Conservation (phyloP, 2,329 filamentous ascomycete genomes). For the Akanthomyces muscarius region DNA sequence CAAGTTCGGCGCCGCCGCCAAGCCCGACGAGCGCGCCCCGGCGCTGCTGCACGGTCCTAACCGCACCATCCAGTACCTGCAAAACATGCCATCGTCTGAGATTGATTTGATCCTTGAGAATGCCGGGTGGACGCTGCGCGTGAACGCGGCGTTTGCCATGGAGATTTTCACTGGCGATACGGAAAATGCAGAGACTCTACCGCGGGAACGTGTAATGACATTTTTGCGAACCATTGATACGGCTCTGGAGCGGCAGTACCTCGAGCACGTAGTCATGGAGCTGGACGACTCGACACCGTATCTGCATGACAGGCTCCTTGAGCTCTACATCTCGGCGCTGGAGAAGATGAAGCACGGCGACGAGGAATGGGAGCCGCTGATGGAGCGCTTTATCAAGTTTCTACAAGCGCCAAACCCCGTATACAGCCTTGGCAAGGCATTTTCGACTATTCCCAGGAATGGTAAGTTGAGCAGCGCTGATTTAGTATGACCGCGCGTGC, state of each 20-base stretch:
- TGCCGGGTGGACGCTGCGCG: slow-evolving; percentile 77
- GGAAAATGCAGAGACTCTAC: slow-evolving; percentile 88
- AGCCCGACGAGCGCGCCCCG: slow-evolving; percentile 44
- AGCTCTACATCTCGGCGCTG: slow-evolving; percentile 61
- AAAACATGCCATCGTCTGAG: slow-evolving; percentile 78
- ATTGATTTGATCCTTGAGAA: slow-evolving; percentile 91
- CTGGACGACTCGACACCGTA: slow-evolving; percentile 79
- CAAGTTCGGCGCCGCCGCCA: slow-evolving; percentile 66
- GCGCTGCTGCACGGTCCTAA: slow-evolving; percentile 70
- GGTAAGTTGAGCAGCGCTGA: slow-evolving; percentile 46
- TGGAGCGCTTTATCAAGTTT: slow-evolving; percentile 68
- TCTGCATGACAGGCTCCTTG: slow-evolving; percentile 79
- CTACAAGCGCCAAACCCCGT: slow-evolving; percentile 66
- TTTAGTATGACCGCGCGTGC: background rate
- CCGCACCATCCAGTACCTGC: slow-evolving; percentile 83
- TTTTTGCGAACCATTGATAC: slow-evolving; percentile 70
- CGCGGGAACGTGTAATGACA: slow-evolving; percentile 67
- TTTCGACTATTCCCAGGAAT: slow-evolving; percentile 73
- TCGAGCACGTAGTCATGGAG: slow-evolving; percentile 88
- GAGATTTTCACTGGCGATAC: slow-evolving; percentile 91
- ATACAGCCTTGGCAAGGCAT: slow-evolving; percentile 76
- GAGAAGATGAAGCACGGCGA: slow-evolving; percentile 39
- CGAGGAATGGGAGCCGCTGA: slow-evolving; percentile 53
- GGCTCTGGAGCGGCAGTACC: slow-evolving; percentile 71
- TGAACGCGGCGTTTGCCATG: slow-evolving; percentile 74